phyloP scores from a whole-genome alignment of 2,329 filamentous ascomycete species.

The Fusarium temperatum region DNA sequence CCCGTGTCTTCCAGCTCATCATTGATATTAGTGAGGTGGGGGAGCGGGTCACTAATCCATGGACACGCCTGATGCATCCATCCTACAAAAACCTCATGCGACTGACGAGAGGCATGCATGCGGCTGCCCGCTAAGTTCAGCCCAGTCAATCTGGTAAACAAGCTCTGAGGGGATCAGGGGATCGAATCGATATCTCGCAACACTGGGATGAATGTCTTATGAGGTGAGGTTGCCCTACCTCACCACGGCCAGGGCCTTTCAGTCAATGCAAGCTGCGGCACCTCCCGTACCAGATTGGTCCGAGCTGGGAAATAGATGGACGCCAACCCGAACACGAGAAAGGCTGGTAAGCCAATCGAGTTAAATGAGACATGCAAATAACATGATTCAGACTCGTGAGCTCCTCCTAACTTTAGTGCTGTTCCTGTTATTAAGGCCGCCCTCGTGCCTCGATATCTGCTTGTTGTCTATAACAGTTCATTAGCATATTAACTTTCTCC shows the following conservation, averaged over 20 bases:
- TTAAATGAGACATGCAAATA: constrained; percentile 29
- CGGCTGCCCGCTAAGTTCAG: neutral
- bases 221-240: constrained; percentile 2
- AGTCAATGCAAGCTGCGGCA: constrained; percentile 20
- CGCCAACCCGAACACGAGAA: constrained; percentile 34
- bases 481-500: constrained; percentile 10
- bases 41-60: constrained; percentile 14
- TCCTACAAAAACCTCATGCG: constrained; percentile 4
- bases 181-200: neutral
- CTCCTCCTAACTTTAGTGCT: neutral
- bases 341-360: constrained; percentile 20
- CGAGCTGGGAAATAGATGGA: constrained; percentile 12
- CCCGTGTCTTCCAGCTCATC: constrained; percentile 17
- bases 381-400: constrained; percentile 25
- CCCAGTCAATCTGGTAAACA: neutral
- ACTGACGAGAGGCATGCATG: neutral
- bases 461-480: neutral
- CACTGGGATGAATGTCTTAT: constrained; percentile 11
- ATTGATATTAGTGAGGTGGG: constrained; percentile 30
- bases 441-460: neutral
- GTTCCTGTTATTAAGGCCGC: neutral
- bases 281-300: constrained; percentile 25
- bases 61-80: constrained; percentile 7
- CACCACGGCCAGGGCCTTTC: neutral
- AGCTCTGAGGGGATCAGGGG: neutral